Base-by-base conservation (phyloP, 2,329 filamentous ascomycete genomes). In the Orbilia oligospora region DNA sequence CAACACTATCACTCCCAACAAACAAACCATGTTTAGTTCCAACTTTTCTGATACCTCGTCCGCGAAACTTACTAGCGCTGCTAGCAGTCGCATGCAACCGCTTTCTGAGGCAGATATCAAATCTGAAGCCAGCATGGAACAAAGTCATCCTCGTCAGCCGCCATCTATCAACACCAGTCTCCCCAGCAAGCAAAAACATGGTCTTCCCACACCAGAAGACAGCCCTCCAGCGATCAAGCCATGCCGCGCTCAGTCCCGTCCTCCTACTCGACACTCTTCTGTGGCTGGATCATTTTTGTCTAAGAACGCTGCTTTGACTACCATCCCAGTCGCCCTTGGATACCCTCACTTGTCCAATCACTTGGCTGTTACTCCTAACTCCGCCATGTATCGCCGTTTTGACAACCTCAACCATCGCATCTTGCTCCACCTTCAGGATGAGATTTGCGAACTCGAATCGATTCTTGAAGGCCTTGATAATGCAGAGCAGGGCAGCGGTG, bases 341-440 rank as follows among this genome's bases (percentile, higher is more conserved):
- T 81, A 81, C 14, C 80, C 81, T 14, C 73, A 80, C 46, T 65
- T 82, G n/a, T 81, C 81, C 2, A 70, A 80, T 36, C 80, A 79
- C 6, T 66, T 82, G 30, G 75, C 81, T 30, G 69, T 41, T 44
- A 77, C 75, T 24, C 81, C 81, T 24, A 80, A 76, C 5, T 68
- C 79, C 8, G 93, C 93, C 0, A 88, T 97, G 75, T 97, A 97
- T 83, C 90, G 94, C 51, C 91, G 91, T 71, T 97, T 97, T 82
- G 91, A 93, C 83, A 88, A 89, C 10, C 85, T 97, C 18, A 94
- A 96, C 81, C 93, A 97, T 83, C 90, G 94, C 1, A 85, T 97
- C 1, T 86, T 97, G 1, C 86, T 97, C 0, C 91, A 96, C 80
- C 87, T 97, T 16, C 94, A 97, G 84, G 93, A 97, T 82, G 93